These are phyloP conservation scores for Pseudonectria foliicola DNA, from an alignment of 2,329 filamentous ascomycete species.

Conservation along the genomic window DNA sequence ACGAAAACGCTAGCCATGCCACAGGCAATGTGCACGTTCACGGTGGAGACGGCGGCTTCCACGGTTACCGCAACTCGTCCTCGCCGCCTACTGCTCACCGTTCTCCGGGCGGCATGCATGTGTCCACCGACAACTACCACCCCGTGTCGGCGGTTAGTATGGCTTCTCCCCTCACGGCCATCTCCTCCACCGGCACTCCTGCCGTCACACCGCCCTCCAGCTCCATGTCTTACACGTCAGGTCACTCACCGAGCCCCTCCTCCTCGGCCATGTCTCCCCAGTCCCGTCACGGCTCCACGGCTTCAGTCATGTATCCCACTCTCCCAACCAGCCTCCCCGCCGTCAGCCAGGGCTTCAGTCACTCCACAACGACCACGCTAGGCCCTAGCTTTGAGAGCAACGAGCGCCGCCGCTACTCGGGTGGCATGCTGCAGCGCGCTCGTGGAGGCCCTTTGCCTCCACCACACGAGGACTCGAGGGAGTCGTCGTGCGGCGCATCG, in stretches of 20 bases:
- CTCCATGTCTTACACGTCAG: constrained; percentile 68
- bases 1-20: constrained; percentile 81
- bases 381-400: constrained; percentile 59
- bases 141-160: constrained; percentile 47
- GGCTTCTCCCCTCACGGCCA: constrained; percentile 52
- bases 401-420: constrained; percentile 58
- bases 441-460: constrained; percentile 36
- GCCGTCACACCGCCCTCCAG: constrained; percentile 71
- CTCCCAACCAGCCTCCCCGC: constrained; percentile 50
- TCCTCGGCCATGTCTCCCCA: constrained; percentile 62
- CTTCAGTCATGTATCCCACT: constrained; percentile 65
- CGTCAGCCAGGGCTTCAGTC: constrained; percentile 62
- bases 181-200: constrained; percentile 62
- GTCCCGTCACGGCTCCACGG: constrained; percentile 52
- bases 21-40: constrained; percentile 73
- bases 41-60: constrained; percentile 58
- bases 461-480: constrained; percentile 29
- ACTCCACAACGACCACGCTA: constrained; percentile 63
- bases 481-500: constrained; percentile 21
- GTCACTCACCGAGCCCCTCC: constrained; percentile 68
- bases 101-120: constrained; percentile 25
- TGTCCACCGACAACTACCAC: constrained; percentile 31
- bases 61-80: constrained; percentile 51
- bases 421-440: constrained; percentile 58
- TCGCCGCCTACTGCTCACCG: constrained; percentile 41